Conservation (phyloP, 371 early-diverging fungal species). For the Saksenaea oblongispora region DNA sequence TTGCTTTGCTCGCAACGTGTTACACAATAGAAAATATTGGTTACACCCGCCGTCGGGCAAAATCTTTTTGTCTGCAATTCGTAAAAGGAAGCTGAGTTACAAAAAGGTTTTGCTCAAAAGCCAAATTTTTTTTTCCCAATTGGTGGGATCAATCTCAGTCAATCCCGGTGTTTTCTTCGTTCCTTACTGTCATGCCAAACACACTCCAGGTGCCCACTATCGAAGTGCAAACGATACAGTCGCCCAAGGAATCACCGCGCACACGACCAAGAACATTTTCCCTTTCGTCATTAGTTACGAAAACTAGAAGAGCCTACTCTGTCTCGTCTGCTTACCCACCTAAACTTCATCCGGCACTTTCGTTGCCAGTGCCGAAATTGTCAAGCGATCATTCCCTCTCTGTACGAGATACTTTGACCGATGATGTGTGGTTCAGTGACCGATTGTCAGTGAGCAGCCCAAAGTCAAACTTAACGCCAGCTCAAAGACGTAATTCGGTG, state of each 20-base stretch:
- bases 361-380: conserved; percentile 20
- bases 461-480: conserved; percentile 32
- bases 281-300: conserved; percentile 36
- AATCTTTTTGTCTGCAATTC: too few relatives aligned
- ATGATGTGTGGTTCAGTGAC: conserved; percentile 16
- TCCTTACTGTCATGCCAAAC: neutral
- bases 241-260: conserved; percentile 5
- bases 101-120: too few relatives aligned
- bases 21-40: too few relatives aligned
- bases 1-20: too few relatives aligned
- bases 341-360: conserved; percentile 23
- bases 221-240: conserved; percentile 22
- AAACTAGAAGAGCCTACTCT: conserved; percentile 52
- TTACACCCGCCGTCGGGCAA: too few relatives aligned
- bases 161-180: neutral
- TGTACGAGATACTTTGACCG: conserved; percentile 6
- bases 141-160: neutral
- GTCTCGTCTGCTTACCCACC: conserved; percentile 50
- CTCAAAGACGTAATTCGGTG: conserved; percentile 51
- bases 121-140: too few relatives aligned
- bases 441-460: neutral
- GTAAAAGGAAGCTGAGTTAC: too few relatives aligned
- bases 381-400: conserved; percentile 12
- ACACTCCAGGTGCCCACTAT: conserved; percentile 15
- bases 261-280: conserved; percentile 42